Conservation (phyloP, 2,329 filamentous ascomycete genomes). For the Aspergillus japonicus region DNA sequence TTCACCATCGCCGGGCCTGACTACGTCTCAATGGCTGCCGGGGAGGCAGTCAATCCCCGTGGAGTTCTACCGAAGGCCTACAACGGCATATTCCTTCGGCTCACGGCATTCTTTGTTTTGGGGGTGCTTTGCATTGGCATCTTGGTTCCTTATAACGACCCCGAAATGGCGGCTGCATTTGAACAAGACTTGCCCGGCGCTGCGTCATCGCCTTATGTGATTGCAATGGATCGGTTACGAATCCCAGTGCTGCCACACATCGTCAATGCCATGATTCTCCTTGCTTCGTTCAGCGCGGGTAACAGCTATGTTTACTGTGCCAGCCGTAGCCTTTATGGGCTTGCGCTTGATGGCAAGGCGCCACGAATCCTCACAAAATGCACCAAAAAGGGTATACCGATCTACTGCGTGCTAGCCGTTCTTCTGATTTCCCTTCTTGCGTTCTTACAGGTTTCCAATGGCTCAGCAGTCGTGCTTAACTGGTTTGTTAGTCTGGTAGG, state of each 20-base stretch:
- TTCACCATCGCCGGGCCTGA: conserved; percentile 69
- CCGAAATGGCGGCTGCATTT: conserved; percentile 61
- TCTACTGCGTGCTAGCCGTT: conserved; percentile 68
- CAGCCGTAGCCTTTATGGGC: conserved; percentile 65
- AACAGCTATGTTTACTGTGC: conserved; percentile 69
- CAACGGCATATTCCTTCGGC: conserved; percentile 75
- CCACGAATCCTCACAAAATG: conserved; percentile 65
- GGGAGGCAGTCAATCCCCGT: conserved; percentile 70
- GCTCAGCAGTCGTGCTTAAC: conserved; percentile 64
- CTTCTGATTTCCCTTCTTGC: conserved; percentile 68
- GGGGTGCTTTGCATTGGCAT: conserved; percentile 72
- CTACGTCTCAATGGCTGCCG: conserved; percentile 64
- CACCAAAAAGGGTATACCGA: conserved; percentile 66
- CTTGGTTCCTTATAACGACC: conserved; percentile 67
- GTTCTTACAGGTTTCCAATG: conserved; percentile 69
- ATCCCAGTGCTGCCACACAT: conserved; percentile 67
- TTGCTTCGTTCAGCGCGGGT: conserved; percentile 66
- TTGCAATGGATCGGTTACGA: conserved; percentile 65
- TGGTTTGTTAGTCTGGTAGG: conserved; percentile 68
- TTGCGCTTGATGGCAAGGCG: conserved; percentile 68
- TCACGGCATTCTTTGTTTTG: conserved; percentile 73
- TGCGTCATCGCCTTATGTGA: conserved; percentile 68
- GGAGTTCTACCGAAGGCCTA: conserved; percentile 69
- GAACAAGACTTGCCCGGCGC: conserved; percentile 60
- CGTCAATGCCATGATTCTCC: conserved; percentile 70